Evolutionary conservation across 164 flowering plant species (phyloP), one percentile per base, ranked within the genome.

Genomic region (Annona cherimola): DNA sequence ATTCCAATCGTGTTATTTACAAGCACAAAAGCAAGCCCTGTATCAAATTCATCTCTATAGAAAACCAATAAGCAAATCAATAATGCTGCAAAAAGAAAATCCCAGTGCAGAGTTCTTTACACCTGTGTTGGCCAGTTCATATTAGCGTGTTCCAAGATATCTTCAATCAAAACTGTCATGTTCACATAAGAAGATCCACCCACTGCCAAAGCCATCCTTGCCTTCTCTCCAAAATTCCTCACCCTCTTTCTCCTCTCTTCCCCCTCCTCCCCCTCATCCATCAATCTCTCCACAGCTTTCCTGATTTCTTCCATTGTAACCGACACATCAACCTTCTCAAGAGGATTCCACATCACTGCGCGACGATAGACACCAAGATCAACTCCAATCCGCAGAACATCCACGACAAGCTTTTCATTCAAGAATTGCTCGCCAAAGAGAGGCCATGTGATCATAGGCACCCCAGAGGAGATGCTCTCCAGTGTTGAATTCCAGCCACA

Each of bases 91-190:
- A n/a, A n/a, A n/a, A n/a, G n/a, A n/a, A n/a, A n/a, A n/a, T n/a
- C n/a, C n/a, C n/a, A n/a, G n/a, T n/a, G n/a, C n/a, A n/a, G n/a
- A n/a, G n/a, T n/a, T n/a, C n/a, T n/a, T n/a, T n/a, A n/a, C n/a
- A n/a, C n/a, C n/a, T n/a, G n/a, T n/a, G 41, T n/a, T 12, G 41
- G 41, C 76, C 78, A 63, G 1, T 63, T 46, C 35, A 35, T 40
- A 26, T 20, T 68, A 4, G 39, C 67, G 35, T 57, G 77, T 19
- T 68, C 41, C 75, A 70, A 63, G 26, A 85, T 67, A 64, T 86
- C 84, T 74, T 83, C 71, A 50, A 88, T 83, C 46, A 88, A 68
- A 2, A 63, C 14, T 8, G 77, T 64, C 57, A 82, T 12, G 69
- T 79, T 79, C 18, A 35, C 35, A 35, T 18, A 54, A 69, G 71